Evolutionary conservation across 169 alveolate species (phyloP).

Genomic region (Eimeria brunetti): DNA sequence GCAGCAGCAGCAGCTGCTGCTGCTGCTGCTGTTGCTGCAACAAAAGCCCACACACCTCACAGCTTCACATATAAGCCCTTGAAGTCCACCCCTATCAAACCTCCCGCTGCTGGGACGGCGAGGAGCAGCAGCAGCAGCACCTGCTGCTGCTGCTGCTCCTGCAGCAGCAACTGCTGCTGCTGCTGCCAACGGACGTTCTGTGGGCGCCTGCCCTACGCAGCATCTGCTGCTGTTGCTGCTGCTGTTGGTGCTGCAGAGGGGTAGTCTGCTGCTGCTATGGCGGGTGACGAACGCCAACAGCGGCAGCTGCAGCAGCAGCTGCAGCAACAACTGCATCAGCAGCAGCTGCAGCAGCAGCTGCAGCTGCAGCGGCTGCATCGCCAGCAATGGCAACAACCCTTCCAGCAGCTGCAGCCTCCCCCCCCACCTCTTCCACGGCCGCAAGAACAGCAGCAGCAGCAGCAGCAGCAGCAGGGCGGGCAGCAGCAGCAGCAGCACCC

Average conservation of each 20-base stretch:
- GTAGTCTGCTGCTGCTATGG: neutral
- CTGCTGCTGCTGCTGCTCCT: conserved; percentile 25
- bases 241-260: neutral
- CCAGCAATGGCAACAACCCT: neutral
- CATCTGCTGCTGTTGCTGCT: neutral
- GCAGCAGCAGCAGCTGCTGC: conserved; percentile 23
- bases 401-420: conserved; percentile 40
- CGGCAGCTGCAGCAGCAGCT: conserved; percentile 36
- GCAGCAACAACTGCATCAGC: neutral
- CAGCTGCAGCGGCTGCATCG: conserved; percentile 4
- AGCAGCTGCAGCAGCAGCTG: neutral
- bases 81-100: neutral
- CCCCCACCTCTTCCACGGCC: neutral
- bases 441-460: conserved; percentile 21
- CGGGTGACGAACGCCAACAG: neutral
- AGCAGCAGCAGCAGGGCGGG: conserved; percentile 16
- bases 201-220: neutral
- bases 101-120: neutral
- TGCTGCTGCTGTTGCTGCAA: conserved; percentile 49
- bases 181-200: neutral
- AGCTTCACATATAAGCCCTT: neutral
- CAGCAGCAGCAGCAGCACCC: conserved; percentile 19
- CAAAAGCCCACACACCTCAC: neutral
- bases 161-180: conserved; percentile 44
- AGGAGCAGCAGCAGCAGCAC: neutral